Evolutionary conservation across 148 eudicot genomes (phyloP), one percentile per base, ranked within the genome.

Genomic region (Fallopia convolvulus): DNA sequence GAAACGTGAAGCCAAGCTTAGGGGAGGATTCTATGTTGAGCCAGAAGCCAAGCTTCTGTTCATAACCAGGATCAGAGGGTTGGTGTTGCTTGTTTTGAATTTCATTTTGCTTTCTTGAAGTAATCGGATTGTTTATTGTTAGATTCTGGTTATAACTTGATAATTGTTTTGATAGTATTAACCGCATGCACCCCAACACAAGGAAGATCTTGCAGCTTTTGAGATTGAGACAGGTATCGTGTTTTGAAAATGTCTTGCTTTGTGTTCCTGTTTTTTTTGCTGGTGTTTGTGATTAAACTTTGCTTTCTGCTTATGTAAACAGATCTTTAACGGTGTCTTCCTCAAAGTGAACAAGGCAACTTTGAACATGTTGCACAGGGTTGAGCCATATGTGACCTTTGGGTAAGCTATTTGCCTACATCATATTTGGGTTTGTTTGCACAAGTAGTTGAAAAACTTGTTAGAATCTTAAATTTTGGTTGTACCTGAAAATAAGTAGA

Each of bases 311-410:
- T 47, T 23, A 12, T 71, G 9, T 23, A 47, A 44, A 65, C 91
- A 93, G 98, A 93, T 93, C 63, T 93, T 93, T 83, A 93, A 93
- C 58, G 96, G 96, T 33, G 98, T 93, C 60, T 91, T 91, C 78
- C 77, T 91, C 79, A 91, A 89, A 82, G 92, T 89, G 40, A 91
- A 93, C 89, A 89, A 87, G 78, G 93, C 93, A 14, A 92, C 97
- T 6, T 39, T 90, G 79, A 92, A 92, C 81, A 93, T 93, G 97
- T 82, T 93, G 79, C 93, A 87, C 87, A 83, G 90, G 81, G 97
- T 93, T 60, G 97, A 93, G 82, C 95, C 97, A 23, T 93, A 88
- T 77, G 97, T 93, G 36, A 93, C 97, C 12, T 93, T 41, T 60
- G 97, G 97, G 94, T 90, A 88, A 39, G 63, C 47, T 6, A 2